Percentiles rank a stretch among this genome's conserved stretches.
phyloP scores from a whole-genome alignment of 2,329 filamentous ascomycete genomes.

The Paecilomyces variotii region DNA sequence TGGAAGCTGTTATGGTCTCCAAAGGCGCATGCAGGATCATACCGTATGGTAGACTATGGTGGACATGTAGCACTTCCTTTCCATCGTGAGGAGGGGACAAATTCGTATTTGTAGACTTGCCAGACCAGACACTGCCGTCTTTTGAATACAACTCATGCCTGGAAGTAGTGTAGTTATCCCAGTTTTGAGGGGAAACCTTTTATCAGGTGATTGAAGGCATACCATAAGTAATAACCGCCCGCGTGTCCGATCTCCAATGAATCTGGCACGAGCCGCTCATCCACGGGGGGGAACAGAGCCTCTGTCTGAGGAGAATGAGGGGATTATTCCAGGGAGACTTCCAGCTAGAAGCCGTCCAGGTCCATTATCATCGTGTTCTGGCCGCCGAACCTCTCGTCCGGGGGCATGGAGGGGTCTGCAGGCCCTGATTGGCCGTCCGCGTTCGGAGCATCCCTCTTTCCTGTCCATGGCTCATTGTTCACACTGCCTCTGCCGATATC shows the following conservation, averaged over 20 bases:
- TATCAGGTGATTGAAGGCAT: not conserved
- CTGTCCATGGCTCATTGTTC: conserved; percentile 12
- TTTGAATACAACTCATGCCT: too few relatives aligned
- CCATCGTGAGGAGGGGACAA: too few relatives aligned
- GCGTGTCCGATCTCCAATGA: not conserved
- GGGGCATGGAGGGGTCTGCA: conserved; percentile 29
- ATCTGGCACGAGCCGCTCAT: not conserved
- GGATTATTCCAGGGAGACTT: not conserved
- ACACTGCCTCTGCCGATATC: not conserved
- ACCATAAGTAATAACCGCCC: not conserved
- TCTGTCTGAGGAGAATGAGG: not conserved
- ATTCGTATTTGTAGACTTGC: too few relatives aligned
- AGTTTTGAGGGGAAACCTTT: not conserved
- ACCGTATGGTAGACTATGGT: too few relatives aligned
- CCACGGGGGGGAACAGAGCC: not conserved
- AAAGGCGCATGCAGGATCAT: too few relatives aligned
- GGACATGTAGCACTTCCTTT: too few relatives aligned
- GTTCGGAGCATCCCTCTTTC: not conserved
- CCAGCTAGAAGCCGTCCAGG: not conserved
- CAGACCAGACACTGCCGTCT: too few relatives aligned
- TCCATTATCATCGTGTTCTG: not conserved
- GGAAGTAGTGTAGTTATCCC: not conserved
- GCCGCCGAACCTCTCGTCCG: conserved; percentile 21
- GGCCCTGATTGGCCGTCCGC: conserved; percentile 25
- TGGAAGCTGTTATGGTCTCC: too few relatives aligned